Evolutionary conservation across 345 rosid species (phyloP).

Genomic region (Arabis hirsuta): DNA sequence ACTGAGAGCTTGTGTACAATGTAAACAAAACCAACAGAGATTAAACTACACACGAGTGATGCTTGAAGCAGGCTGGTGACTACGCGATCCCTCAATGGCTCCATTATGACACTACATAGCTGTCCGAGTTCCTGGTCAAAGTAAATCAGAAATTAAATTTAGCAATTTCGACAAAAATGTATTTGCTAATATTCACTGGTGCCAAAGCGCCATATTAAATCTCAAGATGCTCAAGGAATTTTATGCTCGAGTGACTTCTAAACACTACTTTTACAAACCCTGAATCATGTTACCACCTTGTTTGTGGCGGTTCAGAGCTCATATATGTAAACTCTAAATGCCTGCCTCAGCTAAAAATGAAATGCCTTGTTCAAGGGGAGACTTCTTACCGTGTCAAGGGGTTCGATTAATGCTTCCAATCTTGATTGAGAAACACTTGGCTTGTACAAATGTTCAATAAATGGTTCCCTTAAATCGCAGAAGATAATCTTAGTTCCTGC

Average conservation of each 20-base stretch:
- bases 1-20: constrained; percentile 14
- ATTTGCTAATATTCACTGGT: background rate
- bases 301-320: background rate
- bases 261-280: constrained; percentile 1
- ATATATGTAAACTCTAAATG: constrained; percentile 18
- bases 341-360: constrained; percentile 9
- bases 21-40: constrained; percentile 24
- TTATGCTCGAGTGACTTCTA: constrained; percentile 14
- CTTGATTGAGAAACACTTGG: constrained; percentile 76
- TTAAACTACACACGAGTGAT: constrained; percentile 68
- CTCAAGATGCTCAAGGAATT: background rate
- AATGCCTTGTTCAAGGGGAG: constrained; percentile 3
- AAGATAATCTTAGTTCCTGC: constrained; percentile 93
- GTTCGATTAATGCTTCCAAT: constrained; percentile 81
- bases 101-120: constrained; percentile 79
- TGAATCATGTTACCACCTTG: constrained; percentile 14
- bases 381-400: constrained; percentile 73
- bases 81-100: constrained; percentile 87
- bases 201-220: background rate
- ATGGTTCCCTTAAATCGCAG: constrained; percentile 86
- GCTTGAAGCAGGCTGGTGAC: constrained; percentile 97
- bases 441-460: constrained; percentile 82
- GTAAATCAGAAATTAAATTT: constrained; percentile 19
- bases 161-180: constrained; percentile 19
- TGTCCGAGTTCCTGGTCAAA: constrained; percentile 79